A percentile compares a stretch with the other conserved stretches of the same genome.
Conservation (phyloP, 805 yeast genomes). For the Cyberlindnera euphorbiiphila region DNA sequence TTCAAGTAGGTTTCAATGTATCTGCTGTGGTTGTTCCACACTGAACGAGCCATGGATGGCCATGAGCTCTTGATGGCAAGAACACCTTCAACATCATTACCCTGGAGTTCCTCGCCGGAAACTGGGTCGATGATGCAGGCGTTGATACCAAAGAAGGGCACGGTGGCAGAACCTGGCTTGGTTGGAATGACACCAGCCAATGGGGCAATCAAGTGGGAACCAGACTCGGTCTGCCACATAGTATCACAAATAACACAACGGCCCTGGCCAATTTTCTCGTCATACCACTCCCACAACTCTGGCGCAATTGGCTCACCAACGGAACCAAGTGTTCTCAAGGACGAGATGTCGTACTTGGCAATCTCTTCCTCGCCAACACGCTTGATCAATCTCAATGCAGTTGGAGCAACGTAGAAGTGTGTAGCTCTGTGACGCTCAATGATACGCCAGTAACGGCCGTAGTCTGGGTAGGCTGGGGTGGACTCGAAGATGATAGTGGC, state of each 20-base stretch:
- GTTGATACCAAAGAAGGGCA: constrained; percentile 81
- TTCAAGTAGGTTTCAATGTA: constrained; percentile 77
- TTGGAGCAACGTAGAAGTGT: constrained; percentile 82
- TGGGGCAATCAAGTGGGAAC: constrained; percentile 76
- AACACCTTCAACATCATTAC: constrained; percentile 77
- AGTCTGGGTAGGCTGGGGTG: constrained; percentile 82
- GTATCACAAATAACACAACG: constrained; percentile 45
- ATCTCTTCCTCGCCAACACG: constrained; percentile 67
- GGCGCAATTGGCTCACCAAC: constrained; percentile 87
- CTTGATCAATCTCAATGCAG: constrained; percentile 72
- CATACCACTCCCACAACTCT: constrained; percentile 86
- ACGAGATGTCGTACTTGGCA: constrained; percentile 55
- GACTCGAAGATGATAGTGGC: constrained; percentile 82
- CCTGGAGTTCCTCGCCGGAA: constrained; percentile 62
- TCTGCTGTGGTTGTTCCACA: constrained; percentile 72
- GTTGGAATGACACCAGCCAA: constrained; percentile 74
- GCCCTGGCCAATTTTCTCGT: constrained; percentile 55
- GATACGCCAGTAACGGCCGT: constrained; percentile 76
- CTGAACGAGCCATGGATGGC: constrained; percentile 85
- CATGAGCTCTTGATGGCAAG: constrained; percentile 67
- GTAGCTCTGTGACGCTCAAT: constrained; percentile 67
- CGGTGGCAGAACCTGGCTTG: constrained; percentile 82
- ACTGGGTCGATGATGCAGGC: constrained; percentile 72
- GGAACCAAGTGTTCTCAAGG: constrained; percentile 70
- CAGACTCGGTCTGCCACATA: constrained; percentile 88